These are phyloP conservation scores for Leptographium procerum DNA, from an alignment of 2,329 filamentous ascomycete genomes.

Conservation along the genomic window DNA sequence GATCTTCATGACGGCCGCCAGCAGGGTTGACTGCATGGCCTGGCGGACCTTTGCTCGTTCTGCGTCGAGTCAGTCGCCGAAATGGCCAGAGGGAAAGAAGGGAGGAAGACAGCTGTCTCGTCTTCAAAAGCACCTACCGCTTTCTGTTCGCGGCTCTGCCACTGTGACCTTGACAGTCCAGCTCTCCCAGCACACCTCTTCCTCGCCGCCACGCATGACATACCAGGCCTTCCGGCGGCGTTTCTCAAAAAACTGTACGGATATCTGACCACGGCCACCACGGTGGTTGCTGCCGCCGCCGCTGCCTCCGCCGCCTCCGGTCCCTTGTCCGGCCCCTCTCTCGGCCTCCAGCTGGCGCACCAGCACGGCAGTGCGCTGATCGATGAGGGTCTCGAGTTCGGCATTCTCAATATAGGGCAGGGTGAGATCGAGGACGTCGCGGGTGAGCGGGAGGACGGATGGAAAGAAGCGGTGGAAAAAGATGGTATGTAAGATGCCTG, in stretches of 20 bases:
- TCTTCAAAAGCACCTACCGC: constrained; percentile 44
- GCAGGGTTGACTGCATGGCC: constrained; percentile 82
- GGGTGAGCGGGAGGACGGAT: constrained; percentile 66
- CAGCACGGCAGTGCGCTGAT: constrained; percentile 70
- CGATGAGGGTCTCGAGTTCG: constrained; percentile 87
- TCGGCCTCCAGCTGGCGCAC: constrained; percentile 63
- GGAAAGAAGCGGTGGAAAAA: constrained; percentile 99
- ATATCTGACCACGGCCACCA: constrained; percentile 65
- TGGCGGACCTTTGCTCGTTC: constrained; percentile 80
- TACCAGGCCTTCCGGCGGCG: constrained; percentile 71
- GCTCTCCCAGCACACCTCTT: constrained; percentile 93
- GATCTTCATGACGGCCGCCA: constrained; percentile 81
- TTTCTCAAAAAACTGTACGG: constrained; percentile 92
- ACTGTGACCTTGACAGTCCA: constrained; percentile 95
- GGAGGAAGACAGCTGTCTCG: background rate
- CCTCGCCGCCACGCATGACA: constrained; percentile 56
- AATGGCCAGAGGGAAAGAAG: background rate
- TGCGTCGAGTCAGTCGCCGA: constrained; percentile 20
- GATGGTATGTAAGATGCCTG: constrained; percentile 88
- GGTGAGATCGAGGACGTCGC: constrained; percentile 83
- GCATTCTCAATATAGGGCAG: constrained; percentile 82
- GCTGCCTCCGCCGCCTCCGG: constrained; percentile 45
- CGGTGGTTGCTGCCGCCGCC: constrained; percentile 26
- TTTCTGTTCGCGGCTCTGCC: constrained; percentile 78
- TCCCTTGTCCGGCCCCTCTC: constrained; percentile 24